Conservation (phyloP, 495 filamentous ascomycete species). For the Penicillium cinerascens region DNA sequence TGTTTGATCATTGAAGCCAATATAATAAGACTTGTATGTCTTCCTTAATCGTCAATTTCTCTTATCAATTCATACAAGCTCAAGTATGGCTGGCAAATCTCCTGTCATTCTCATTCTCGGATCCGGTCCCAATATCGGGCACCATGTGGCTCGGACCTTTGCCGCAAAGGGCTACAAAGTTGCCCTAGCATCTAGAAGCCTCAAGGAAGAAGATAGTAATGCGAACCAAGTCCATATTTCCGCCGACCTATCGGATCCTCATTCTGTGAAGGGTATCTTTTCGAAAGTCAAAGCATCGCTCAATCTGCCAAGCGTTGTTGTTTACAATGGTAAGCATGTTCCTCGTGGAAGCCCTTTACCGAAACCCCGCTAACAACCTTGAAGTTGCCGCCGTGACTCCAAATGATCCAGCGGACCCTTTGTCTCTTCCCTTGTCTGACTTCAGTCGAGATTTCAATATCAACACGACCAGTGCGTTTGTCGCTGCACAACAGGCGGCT, state of each 20-base stretch:
- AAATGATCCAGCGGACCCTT: slow-evolving; percentile 26
- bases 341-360: background rate
- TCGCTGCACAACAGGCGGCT: slow-evolving; percentile 43
- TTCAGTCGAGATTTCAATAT: slow-evolving; percentile 39
- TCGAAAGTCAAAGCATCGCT: slow-evolving; percentile 32
- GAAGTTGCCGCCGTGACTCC: background rate
- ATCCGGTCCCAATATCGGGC: slow-evolving; percentile 40
- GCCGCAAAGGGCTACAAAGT: slow-evolving; percentile 43
- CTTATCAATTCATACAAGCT: background rate
- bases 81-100: too few relatives aligned
- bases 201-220: slow-evolving; percentile 22
- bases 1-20: slow-evolving; percentile 1
- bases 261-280: slow-evolving; percentile 33
- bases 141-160: slow-evolving; percentile 31
- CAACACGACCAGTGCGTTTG: slow-evolving; percentile 43
- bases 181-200: slow-evolving; percentile 10
- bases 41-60: background rate
- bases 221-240: slow-evolving; percentile 25
- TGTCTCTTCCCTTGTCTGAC: slow-evolving; percentile 29
- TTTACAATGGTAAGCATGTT: slow-evolving; percentile 45
- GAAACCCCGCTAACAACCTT: background rate
- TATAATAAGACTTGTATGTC: background rate
- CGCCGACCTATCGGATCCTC: slow-evolving; percentile 40
- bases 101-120: slow-evolving; percentile 44
- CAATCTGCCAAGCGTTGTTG: slow-evolving; percentile 45